Percentiles rank a stretch among this genome's conserved stretches.
Evolutionary conservation across 768 basidiomycete genomes (phyloP).

Genomic region (Trametes sanguinea): DNA sequence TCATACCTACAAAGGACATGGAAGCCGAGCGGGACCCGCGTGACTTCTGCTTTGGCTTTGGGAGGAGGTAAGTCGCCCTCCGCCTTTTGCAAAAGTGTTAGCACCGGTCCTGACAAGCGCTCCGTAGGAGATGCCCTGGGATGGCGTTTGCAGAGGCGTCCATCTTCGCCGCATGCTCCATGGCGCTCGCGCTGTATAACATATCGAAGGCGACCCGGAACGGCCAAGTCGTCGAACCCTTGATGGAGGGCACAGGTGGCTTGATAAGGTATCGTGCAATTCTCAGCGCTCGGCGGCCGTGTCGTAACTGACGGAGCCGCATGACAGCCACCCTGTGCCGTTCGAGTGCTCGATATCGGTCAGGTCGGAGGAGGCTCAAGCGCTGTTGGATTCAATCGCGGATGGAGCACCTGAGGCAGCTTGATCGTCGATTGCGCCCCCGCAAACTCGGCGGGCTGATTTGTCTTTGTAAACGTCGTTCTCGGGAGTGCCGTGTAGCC

Average conservation of each 20-base stretch:
- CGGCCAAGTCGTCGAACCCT: slow-evolving; percentile 24
- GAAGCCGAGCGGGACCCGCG: slow-evolving; percentile 33
- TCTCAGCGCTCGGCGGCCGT: background rate
- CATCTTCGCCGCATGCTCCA: slow-evolving; percentile 38
- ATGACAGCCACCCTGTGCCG: slow-evolving; percentile 18
- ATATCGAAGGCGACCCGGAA: slow-evolving; percentile 32
- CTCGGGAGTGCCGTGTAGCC: no score
- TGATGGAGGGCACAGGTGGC: slow-evolving; percentile 18
- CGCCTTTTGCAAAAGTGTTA: background rate
- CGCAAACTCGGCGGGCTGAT: no score
- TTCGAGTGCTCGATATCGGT: slow-evolving; percentile 22
- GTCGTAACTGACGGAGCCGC: background rate
- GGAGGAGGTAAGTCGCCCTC: slow-evolving; percentile 28
- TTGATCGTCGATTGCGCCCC: no score
- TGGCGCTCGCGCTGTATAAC: slow-evolving; percentile 38
- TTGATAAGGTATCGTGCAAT: slow-evolving; percentile 24
- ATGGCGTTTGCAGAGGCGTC: slow-evolving; percentile 42
- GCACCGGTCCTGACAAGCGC: no score
- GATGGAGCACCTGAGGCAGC: background rate
- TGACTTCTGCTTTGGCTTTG: slow-evolving; percentile 38
- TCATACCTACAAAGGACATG: slow-evolving; percentile 14
- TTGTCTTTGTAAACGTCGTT: no score
- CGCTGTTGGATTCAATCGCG: slow-evolving; percentile 8
- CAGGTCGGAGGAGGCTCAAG: slow-evolving; percentile 24
- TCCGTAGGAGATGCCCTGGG: slow-evolving; percentile 35